These are phyloP conservation scores for Pseudogymnoascus sp. DNA, from an alignment of 2,329 filamentous ascomycete species.

Conservation along the genomic window DNA sequence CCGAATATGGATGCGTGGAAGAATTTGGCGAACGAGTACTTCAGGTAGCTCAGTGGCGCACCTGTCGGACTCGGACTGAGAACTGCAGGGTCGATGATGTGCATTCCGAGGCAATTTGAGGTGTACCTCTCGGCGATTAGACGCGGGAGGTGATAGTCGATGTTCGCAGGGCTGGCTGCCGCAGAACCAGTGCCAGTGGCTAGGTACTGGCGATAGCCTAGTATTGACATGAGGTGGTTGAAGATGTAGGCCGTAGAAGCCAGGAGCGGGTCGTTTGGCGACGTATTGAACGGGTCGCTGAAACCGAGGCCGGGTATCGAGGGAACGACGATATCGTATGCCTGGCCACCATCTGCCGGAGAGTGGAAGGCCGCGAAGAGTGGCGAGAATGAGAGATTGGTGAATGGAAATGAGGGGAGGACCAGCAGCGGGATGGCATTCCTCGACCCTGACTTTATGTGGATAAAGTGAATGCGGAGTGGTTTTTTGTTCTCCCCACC, in stretches of 20 bases:
- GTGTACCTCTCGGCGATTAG: slow-evolving; percentile 40
- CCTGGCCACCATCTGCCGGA: slow-evolving; percentile 39
- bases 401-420: slow-evolving; percentile 57
- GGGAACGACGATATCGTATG: slow-evolving; percentile 60
- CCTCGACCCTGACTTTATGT: slow-evolving; percentile 43
- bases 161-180: slow-evolving; percentile 35
- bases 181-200: slow-evolving; percentile 45
- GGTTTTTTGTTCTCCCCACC: slow-evolving; percentile 29
- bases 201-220: slow-evolving; percentile 52
- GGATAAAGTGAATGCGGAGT: slow-evolving; percentile 56
- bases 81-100: slow-evolving; percentile 52
- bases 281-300: slow-evolving; percentile 47
- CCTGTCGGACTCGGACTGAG: slow-evolving; percentile 37
- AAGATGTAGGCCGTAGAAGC: slow-evolving; percentile 49
- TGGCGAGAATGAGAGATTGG: slow-evolving; percentile 51
- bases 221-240: slow-evolving; percentile 48
- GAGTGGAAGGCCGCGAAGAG: slow-evolving; percentile 47
- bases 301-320: slow-evolving; percentile 60
- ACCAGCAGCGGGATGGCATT: slow-evolving; percentile 55
- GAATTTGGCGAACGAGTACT: slow-evolving; percentile 45
- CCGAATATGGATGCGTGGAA: slow-evolving; percentile 45
- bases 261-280: slow-evolving; percentile 30
- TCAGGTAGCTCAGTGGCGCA: slow-evolving; percentile 42
- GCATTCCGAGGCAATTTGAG: slow-evolving; percentile 48
- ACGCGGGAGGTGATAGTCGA: slow-evolving; percentile 44